Conservation (phyloP, 169 alveolate species). For the Babesia ovis region DNA sequence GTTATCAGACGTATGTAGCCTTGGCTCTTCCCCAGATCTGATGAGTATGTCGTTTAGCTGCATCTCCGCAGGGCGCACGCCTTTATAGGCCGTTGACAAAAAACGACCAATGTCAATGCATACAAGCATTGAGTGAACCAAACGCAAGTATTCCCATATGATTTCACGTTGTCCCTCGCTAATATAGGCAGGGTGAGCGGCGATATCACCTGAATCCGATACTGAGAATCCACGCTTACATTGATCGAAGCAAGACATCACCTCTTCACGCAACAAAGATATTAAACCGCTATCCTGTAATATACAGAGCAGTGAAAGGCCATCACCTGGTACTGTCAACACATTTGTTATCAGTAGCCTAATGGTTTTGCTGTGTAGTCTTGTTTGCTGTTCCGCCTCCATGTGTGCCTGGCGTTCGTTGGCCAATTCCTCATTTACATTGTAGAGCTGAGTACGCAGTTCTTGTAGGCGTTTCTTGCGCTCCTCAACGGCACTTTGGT, state of each 20-base stretch:
- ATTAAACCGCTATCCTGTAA: constrained; percentile 49
- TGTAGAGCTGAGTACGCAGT: constrained; percentile 28
- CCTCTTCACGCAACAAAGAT: constrained; percentile 38
- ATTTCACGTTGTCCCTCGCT: constrained; percentile 42
- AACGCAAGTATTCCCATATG: constrained; percentile 60
- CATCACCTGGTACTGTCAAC: constrained; percentile 44
- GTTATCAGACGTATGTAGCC: background rate
- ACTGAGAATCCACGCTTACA: constrained; percentile 39
- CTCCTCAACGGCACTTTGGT: constrained; percentile 13
- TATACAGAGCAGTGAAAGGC: constrained; percentile 19
- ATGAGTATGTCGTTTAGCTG: constrained; percentile 3
- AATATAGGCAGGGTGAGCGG: constrained; percentile 38
- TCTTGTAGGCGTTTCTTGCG: constrained; percentile 51
- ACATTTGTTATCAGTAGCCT: constrained; percentile 41
- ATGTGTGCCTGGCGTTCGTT: constrained; percentile 27
- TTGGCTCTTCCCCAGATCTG: background rate
- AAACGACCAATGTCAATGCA: constrained; percentile 24
- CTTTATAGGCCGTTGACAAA: background rate
- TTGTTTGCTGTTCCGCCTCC: constrained; percentile 42
- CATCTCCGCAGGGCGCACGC: constrained; percentile 4
- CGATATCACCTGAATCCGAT: constrained; percentile 8
- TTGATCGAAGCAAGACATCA: constrained; percentile 19
- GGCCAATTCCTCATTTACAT: constrained; percentile 38
- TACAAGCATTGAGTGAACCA: constrained; percentile 40
- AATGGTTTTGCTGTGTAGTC: constrained; percentile 48